A percentile compares a stretch with the other conserved stretches of the same genome.
phyloP scores from a whole-genome alignment of 352 stramenopile genomes.

The Phytophthora lateralis region DNA sequence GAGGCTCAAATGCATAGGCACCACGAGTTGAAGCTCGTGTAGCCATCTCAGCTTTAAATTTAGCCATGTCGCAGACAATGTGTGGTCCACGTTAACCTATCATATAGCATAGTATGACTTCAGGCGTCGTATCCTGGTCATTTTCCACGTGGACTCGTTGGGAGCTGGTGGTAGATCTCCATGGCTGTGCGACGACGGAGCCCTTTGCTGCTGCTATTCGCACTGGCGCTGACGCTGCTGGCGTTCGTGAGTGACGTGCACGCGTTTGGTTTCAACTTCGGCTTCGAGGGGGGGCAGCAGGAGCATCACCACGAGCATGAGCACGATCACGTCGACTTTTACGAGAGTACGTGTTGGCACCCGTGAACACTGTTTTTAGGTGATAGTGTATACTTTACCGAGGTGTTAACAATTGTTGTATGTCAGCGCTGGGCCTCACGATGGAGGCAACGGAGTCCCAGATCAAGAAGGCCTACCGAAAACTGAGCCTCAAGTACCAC shows the following conservation, averaged over 20 bases:
- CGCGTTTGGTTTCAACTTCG: slow-evolving; percentile 62
- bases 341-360: slow-evolving; percentile 52
- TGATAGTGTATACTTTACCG: slow-evolving; percentile 1
- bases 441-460: slow-evolving; percentile 88
- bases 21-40: slow-evolving; percentile 8
- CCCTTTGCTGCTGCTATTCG: slow-evolving; percentile 34
- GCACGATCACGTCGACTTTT: slow-evolving; percentile 77
- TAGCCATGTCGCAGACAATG: not conserved
- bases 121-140: slow-evolving; percentile 13
- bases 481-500: slow-evolving; percentile 96
- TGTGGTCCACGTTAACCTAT: slow-evolving; percentile 6
- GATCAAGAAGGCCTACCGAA: slow-evolving; percentile 96
- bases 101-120: slow-evolving; percentile 9
- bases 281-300: slow-evolving; percentile 43
- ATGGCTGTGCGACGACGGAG: slow-evolving; percentile 36
- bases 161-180: slow-evolving; percentile 9
- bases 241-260: slow-evolving; percentile 32
- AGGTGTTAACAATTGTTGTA: slow-evolving; percentile 4
- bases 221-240: slow-evolving; percentile 38
- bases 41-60: not conserved
- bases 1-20: not conserved
- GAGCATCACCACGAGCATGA: slow-evolving; percentile 58
- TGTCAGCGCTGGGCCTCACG: slow-evolving; percentile 65
- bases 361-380: not conserved
- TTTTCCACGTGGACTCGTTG: slow-evolving; percentile 36